A percentile compares a stretch with the other conserved stretches of the same genome.
These are phyloP conservation scores for Pyrenochaeta sp. DNA, from an alignment of 2,329 filamentous ascomycete species.

Conservation along the genomic window DNA sequence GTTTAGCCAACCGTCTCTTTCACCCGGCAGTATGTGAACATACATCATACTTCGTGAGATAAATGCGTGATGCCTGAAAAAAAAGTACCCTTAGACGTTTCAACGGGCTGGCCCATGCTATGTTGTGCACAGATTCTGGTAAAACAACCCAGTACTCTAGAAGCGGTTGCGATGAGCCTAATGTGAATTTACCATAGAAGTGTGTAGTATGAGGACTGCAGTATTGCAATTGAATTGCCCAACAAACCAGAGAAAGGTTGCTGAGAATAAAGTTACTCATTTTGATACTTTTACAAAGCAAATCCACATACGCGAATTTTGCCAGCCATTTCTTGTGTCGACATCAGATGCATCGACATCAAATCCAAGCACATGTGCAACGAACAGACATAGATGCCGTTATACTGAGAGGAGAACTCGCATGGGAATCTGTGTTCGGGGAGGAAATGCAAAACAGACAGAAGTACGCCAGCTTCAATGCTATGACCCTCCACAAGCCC, in stretches of 20 bases:
- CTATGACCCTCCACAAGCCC: constrained; percentile 23
- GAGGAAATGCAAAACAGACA: constrained; percentile 32
- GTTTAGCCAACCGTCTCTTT: too few relatives aligned
- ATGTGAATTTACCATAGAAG: not conserved
- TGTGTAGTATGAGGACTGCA: not conserved
- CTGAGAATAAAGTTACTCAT: constrained; percentile 13
- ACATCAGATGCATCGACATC: constrained; percentile 2
- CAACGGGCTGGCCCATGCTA: too few relatives aligned
- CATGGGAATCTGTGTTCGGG: constrained; percentile 15
- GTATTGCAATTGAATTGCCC: constrained; percentile 3
- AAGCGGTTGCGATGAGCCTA: too few relatives aligned
- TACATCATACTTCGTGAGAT: too few relatives aligned
- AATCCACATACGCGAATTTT: constrained; percentile 7
- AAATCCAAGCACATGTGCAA: constrained; percentile 7
- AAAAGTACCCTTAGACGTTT: too few relatives aligned
- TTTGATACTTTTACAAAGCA: constrained; percentile 34
- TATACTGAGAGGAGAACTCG: constrained; percentile 34
- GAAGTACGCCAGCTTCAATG: constrained; percentile 40
- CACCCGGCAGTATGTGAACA: too few relatives aligned
- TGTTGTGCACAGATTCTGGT: too few relatives aligned
- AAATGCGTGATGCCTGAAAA: too few relatives aligned
- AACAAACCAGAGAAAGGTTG: not conserved
- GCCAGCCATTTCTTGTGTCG: constrained; percentile 16
- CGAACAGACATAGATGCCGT: constrained; percentile 31
- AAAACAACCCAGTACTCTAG: not conserved